Base-by-base conservation (phyloP, 202 grass and related monocot species). In the Panicum hallii region DNA sequence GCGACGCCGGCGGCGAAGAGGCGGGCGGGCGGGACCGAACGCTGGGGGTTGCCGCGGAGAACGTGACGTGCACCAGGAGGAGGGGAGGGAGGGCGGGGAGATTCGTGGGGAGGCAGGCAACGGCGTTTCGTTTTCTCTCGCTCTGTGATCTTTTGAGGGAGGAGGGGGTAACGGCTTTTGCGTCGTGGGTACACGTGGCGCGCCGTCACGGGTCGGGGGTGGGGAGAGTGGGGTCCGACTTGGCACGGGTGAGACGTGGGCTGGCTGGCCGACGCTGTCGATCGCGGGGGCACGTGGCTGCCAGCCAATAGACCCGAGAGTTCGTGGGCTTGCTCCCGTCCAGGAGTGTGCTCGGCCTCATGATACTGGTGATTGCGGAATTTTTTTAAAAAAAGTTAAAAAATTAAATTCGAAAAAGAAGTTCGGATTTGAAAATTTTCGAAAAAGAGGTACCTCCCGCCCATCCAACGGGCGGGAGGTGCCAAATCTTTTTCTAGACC, bases 31-130 rank as follows among this genome's bases (percentile, higher is more conserved):
- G 65, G 1, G 68, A 22, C 11, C 28, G 77, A 9, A 0, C 6
- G 62, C 19, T 26, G 40, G 26, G 41, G 19, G 5, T 19, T 2
- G 53, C 7, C 48, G 82, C 65, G 38, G 77, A 55, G 86, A 57
- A 83, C 66, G 80, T 64, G 86, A 43, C 80, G 36, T 48, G 74
- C 71, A 74, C 71, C 16, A 20, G 47, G 86, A 12, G 55, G 52
- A 5, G 13, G 49, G 13, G 46, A 38, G 6, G 3, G 50, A 8
- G 10, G 11, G 44, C 20, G 30, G 44, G 45, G 70, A 70, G 70
- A 63, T 40, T 41, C 64, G 36, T 58, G 53, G 79, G 15, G 28
- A 54, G 16, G 22, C 7, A 11, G 9, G n/a, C 1, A 26, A 49
- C 67, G 80, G 55, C 54, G 68, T 82, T 62, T 73, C 55, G 26